A percentile compares a stretch with the other conserved stretches of the same genome.
phyloP scores from a whole-genome alignment of 805 yeast species.

The Teunomyces kruisii region DNA sequence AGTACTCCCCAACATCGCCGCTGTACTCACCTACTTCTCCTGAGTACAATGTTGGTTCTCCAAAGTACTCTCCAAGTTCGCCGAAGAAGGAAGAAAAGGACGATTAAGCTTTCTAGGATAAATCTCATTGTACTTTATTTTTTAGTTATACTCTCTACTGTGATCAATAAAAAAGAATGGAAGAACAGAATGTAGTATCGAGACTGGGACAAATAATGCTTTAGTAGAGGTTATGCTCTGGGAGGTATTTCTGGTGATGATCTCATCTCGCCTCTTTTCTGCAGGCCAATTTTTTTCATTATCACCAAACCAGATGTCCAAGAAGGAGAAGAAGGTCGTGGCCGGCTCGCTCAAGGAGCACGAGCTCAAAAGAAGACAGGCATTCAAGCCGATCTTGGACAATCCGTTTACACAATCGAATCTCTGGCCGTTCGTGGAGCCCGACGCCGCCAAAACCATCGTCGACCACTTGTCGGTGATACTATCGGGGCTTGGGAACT shows the following conservation, averaged over 20 bases:
- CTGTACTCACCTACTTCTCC: constrained; percentile 49
- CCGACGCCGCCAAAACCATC: constrained; percentile 35
- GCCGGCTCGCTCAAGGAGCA: constrained; percentile 46
- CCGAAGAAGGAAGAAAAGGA: constrained; percentile 29
- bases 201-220: no score
- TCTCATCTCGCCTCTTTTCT: neutral
- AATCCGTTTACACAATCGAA: constrained; percentile 57
- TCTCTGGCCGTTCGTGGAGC: constrained; percentile 43
- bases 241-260: no score
- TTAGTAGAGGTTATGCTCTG: no score
- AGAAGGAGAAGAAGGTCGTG: constrained; percentile 7
- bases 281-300: neutral
- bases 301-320: constrained; percentile 5
- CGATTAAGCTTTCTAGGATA: constrained; percentile 2
- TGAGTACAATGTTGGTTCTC: constrained; percentile 45
- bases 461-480: constrained; percentile 34
- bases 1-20: constrained; percentile 25
- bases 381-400: constrained; percentile 63
- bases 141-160: constrained; percentile 1
- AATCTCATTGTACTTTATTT: neutral
- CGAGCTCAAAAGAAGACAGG: constrained; percentile 53
- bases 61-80: constrained; percentile 45
- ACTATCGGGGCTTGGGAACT: constrained; percentile 30
- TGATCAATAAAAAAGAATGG: constrained; percentile 1
- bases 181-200: neutral